Conservation (phyloP, 2,329 filamentous ascomycete genomes). For the Penicillium sumatraense region DNA sequence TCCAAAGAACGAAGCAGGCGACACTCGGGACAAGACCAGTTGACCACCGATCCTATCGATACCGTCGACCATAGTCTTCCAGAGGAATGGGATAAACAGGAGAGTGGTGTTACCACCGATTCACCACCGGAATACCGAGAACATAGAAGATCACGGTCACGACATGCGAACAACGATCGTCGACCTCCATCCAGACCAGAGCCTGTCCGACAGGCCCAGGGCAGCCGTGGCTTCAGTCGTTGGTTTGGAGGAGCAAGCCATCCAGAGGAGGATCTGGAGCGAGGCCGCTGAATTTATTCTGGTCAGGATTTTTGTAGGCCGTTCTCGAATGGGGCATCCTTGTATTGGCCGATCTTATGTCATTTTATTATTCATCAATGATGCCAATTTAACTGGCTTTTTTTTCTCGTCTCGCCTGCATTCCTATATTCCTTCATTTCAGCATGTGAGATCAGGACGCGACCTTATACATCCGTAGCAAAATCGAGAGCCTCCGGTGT, state of each 20-base stretch:
- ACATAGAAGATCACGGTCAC: slow-evolving; percentile 16
- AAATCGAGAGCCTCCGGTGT: slow-evolving; percentile 54
- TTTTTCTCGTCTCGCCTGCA: background rate
- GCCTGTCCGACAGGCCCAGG: slow-evolving; percentile 28
- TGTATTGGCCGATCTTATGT: background rate
- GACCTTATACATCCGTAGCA: slow-evolving; percentile 54
- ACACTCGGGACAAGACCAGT: background rate
- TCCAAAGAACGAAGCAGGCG: slow-evolving; percentile 9
- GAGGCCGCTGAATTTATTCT: slow-evolving; percentile 20
- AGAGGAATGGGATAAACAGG: slow-evolving; percentile 43
- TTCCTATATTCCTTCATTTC: slow-evolving; percentile 16
- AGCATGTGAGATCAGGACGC: slow-evolving; percentile 32
- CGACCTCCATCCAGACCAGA: slow-evolving; percentile 25
- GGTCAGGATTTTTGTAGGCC: slow-evolving; percentile 9
- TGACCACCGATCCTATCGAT: slow-evolving; percentile 30
- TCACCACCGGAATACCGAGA: slow-evolving; percentile 28
- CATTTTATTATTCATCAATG: background rate
- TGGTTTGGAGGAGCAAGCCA: slow-evolving; percentile 37
- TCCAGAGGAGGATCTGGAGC: slow-evolving; percentile 34
- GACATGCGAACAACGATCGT: slow-evolving; percentile 10
- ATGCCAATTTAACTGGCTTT: background rate
- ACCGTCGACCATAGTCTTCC: slow-evolving; percentile 42
- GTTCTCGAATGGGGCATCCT: slow-evolving; percentile 14
- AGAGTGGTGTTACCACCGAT: slow-evolving; percentile 31
- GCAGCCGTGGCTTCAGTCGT: slow-evolving; percentile 28